Evolutionary conservation across 257 asterid species (phyloP).

Genomic region (Capsicum rhomboideum): DNA sequence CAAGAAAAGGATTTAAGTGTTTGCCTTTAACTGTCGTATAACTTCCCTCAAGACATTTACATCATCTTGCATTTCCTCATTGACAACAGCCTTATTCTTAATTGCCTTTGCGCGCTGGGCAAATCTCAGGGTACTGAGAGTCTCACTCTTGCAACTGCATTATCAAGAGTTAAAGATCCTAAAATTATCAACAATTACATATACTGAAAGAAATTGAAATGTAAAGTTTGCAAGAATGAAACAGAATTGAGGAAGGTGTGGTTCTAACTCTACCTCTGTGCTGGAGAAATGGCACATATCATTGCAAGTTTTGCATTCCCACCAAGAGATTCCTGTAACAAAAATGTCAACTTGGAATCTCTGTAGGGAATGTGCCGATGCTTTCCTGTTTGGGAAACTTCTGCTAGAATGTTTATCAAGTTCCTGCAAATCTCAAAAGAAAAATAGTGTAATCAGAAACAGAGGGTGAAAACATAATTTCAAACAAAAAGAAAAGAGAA

Average conservation of each 20-base stretch:
- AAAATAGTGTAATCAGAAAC: constrained; percentile 13
- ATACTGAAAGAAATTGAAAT: not conserved
- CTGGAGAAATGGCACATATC: constrained; percentile 95
- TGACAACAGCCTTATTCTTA: constrained; percentile 80
- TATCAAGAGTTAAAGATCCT: constrained; percentile 2
- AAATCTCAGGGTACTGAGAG: constrained; percentile 87
- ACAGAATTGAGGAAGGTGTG: not conserved
- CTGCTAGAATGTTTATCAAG: constrained; percentile 91
- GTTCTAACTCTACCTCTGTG: constrained; percentile 51
- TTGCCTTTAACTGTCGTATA: constrained; percentile 73
- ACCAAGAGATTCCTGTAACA: constrained; percentile 96
- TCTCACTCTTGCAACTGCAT: constrained; percentile 88
- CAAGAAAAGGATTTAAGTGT: not conserved
- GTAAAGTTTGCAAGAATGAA: not conserved
- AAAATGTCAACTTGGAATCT: constrained; percentile 94
- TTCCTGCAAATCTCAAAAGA: constrained; percentile 47
- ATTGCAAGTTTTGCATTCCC: constrained; percentile 97
- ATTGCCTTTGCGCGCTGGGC: constrained; percentile 99
- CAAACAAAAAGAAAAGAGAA: not conserved
- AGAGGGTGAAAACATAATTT: not conserved
- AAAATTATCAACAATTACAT: not conserved
- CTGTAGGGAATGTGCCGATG: constrained; percentile 95
- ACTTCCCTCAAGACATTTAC: constrained; percentile 79
- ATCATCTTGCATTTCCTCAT: constrained; percentile 96
- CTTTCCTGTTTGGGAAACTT: constrained; percentile 94